Evolutionary conservation across 208 protist genomes (phyloP), one percentile per base, ranked within the genome.

Genomic region (Acanthamoeba healyi): DNA sequence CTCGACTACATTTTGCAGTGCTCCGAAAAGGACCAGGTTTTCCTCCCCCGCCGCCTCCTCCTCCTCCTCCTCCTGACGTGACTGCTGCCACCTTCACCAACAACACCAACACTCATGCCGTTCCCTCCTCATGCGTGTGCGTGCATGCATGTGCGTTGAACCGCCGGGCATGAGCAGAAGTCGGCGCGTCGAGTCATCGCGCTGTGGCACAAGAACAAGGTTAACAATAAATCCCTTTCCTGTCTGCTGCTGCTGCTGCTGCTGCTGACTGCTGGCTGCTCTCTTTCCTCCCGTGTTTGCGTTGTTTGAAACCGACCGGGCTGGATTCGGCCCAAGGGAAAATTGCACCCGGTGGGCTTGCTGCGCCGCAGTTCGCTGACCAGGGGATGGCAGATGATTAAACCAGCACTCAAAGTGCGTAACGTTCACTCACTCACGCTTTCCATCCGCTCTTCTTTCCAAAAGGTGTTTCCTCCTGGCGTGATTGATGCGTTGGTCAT

Each of bases 191-290:
- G 72, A 24, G 72, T 82, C 72, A 82, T 82, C 72, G 72, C 40
- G 72, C 72, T 82, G 42, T 82, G 72, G 72, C 72, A 82, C 72
- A 82, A 82, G 40, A 82, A 82, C 40, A 44, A 82, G 72, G 72
- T 82, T 82, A 82, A 82, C 19, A 82, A 82, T 82, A 82, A 82
- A 82, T 82, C 72, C 67, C 72, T 82, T 82, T 44, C 72, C 40
- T 22, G 0, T 82, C 14, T 51, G 40, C 12, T 79, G 67, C 24
- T 79, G 34, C 42, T 82, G 6, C 42, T 15, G 19, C 7, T 22
- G 22, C 51, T 82, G 15, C 10, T 44, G 4, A 54, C 9, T 54
- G 61, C 9, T 70, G 22, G 61, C 29, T 26, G 61, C 29, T 44
- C 0, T 51, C 24, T 44, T 24, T 0, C 6, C 1, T 54, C 17